Evolutionary conservation across 768 basidiomycete species (phyloP).

Genomic region (Chiua virens): DNA sequence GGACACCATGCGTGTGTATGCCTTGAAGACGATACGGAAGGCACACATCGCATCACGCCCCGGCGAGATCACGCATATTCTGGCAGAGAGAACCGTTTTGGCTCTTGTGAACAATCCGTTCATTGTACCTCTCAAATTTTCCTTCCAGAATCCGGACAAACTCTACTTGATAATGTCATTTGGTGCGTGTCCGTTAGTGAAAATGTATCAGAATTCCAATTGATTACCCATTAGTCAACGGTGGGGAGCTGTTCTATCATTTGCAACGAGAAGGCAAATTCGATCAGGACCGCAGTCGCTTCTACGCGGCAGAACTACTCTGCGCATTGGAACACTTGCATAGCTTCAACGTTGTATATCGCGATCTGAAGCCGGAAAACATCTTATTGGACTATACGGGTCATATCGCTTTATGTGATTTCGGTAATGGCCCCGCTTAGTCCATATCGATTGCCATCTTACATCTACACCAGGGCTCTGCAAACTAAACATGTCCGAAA

Average conservation of each 20-base stretch:
- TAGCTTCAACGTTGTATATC: slow-evolving; percentile 97
- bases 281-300: slow-evolving; percentile 88
- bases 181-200: slow-evolving; percentile 46
- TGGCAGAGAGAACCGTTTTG: slow-evolving; percentile 95
- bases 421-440: slow-evolving; percentile 48
- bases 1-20: slow-evolving; percentile 96
- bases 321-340: slow-evolving; percentile 95
- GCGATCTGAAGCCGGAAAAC: slow-evolving; percentile 98
- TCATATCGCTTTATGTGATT: slow-evolving; percentile 97
- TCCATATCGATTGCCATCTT: not conserved
- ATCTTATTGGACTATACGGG: slow-evolving; percentile 97
- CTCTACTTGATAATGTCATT: slow-evolving; percentile 98
- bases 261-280: slow-evolving; percentile 96
- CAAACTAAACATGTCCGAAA: slow-evolving; percentile 96
- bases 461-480: slow-evolving; percentile 58
- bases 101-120: slow-evolving; percentile 98
- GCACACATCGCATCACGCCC: slow-evolving; percentile 95
- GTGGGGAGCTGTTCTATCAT: slow-evolving; percentile 97
- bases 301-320: slow-evolving; percentile 97
- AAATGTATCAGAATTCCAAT: not conserved
- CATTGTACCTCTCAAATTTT: slow-evolving; percentile 98
- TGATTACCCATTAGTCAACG: slow-evolving; percentile 64
- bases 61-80: slow-evolving; percentile 96
- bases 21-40: slow-evolving; percentile 97
- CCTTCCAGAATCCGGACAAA: slow-evolving; percentile 97